Evolutionary conservation across 2,329 filamentous ascomycete species (phyloP).

Genomic region (Nemania bipapillata): DNA sequence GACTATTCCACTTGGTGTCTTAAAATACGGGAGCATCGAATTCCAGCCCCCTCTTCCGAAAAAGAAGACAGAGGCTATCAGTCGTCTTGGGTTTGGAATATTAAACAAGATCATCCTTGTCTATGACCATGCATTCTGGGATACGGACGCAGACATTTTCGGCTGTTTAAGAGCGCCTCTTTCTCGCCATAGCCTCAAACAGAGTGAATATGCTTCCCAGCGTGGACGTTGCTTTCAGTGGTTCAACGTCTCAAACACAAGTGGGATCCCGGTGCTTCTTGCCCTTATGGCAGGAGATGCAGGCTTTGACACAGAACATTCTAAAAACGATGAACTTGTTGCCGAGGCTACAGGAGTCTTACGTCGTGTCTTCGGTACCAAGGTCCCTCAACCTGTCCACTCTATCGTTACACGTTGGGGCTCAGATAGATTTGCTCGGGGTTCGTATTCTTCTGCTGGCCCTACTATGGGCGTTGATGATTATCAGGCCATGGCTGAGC

Average conservation of each 20-base stretch:
- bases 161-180: conserved; percentile 83
- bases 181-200: conserved; percentile 75
- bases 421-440: conserved; percentile 87
- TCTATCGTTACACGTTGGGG: conserved; percentile 93
- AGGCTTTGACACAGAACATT: conserved; percentile 84
- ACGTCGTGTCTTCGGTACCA: conserved; percentile 75
- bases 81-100: conserved; percentile 88
- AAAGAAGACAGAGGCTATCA: conserved; percentile 84
- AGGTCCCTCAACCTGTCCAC: conserved; percentile 82
- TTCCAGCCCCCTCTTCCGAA: conserved; percentile 91
- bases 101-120: conserved; percentile 95
- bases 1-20: conserved; percentile 87
- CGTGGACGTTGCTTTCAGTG: conserved; percentile 97
- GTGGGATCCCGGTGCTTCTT: conserved; percentile 85
- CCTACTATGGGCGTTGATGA: conserved; percentile 84
- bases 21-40: conserved; percentile 83
- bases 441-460: conserved; percentile 94
- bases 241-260: conserved; percentile 93
- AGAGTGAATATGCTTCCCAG: conserved; percentile 79
- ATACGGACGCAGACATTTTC: conserved; percentile 89
- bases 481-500: conserved; percentile 88
- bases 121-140: conserved; percentile 91
- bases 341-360: conserved; percentile 83
- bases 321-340: conserved; percentile 79
- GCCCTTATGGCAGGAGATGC: conserved; percentile 96